phyloP scores from a whole-genome alignment of 495 filamentous ascomycete genomes.

The Penicillium dipodomyicola region DNA sequence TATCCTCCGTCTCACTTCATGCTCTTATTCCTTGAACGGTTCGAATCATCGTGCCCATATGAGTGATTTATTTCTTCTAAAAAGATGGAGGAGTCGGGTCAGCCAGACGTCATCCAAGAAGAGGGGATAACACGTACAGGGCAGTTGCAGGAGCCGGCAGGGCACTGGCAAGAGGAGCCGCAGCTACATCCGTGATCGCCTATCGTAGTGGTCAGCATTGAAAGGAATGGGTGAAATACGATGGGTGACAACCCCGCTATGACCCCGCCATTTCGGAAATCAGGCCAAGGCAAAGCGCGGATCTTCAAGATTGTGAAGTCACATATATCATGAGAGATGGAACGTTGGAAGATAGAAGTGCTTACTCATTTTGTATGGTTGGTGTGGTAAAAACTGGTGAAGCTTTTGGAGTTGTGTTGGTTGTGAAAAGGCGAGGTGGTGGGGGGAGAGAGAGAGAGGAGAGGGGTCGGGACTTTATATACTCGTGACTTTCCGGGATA shows the following conservation, averaged over 20 bases:
- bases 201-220: slow-evolving; percentile 26
- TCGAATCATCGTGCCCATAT: background rate
- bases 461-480: slow-evolving; percentile 19
- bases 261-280: slow-evolving; percentile 23
- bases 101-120: slow-evolving; percentile 10
- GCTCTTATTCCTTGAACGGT: background rate
- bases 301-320: background rate
- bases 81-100: slow-evolving; percentile 5
- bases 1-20: slow-evolving; percentile 3
- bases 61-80: slow-evolving; percentile 32
- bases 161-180: slow-evolving; percentile 48
- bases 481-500: slow-evolving; percentile 27
- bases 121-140: slow-evolving; percentile 31
- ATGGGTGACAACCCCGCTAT: slow-evolving; percentile 24
- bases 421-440: slow-evolving; percentile 8
- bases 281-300: background rate
- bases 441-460: background rate
- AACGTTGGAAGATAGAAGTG: background rate
- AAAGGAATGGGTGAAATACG: slow-evolving; percentile 11
- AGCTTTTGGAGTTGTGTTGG: background rate
- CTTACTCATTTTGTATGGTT: slow-evolving; percentile 30
- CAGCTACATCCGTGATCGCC: slow-evolving; percentile 46
- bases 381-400: background rate
- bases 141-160: slow-evolving; percentile 47
- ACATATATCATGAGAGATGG: background rate